Conservation (phyloP, 179 eudicot genomes). For the Spinacia oleracea region DNA sequence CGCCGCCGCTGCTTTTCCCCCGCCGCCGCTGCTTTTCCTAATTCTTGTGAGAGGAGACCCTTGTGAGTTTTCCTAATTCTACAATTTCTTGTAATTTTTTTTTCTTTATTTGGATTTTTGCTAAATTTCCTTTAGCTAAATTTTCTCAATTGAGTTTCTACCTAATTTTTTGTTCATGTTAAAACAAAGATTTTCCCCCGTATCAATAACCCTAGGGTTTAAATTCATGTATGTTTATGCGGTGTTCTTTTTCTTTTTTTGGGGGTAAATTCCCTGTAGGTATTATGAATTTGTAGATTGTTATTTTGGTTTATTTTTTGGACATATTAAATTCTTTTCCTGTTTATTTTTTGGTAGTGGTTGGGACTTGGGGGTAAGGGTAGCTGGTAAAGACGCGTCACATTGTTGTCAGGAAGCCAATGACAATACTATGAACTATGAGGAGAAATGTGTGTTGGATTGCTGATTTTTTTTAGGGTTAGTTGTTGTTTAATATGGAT, state of each 20-base stretch:
- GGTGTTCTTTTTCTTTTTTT: not conserved
- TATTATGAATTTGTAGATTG: not conserved
- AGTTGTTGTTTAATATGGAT: not conserved
- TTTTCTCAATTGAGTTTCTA: not conserved
- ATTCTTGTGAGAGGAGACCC: too few species aligned
- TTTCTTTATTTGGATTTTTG: not conserved
- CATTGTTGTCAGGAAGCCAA: not conserved
- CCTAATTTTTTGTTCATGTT: not conserved
- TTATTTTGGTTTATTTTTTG: not conserved
- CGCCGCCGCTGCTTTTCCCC: too few species aligned
- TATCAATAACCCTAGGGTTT: not conserved
- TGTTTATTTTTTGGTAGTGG: conserved; percentile 1
- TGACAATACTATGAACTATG: not conserved
- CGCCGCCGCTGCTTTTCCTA: too few species aligned
- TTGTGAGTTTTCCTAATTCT: conserved; percentile 53
- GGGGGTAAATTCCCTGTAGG: too few species aligned
- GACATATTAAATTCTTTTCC: not conserved
- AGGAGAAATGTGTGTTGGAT: conserved; percentile 4
- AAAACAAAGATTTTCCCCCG: not conserved
- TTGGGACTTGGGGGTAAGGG: not conserved
- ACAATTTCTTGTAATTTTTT: not conserved
- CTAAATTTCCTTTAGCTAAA: not conserved
- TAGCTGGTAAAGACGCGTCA: conserved; percentile 1
- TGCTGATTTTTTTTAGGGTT: conserved; percentile 7
- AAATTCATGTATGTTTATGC: not conserved